phyloP scores from a whole-genome alignment of 176 grass and related monocot genomes.

The Oryza glaberrima region DNA sequence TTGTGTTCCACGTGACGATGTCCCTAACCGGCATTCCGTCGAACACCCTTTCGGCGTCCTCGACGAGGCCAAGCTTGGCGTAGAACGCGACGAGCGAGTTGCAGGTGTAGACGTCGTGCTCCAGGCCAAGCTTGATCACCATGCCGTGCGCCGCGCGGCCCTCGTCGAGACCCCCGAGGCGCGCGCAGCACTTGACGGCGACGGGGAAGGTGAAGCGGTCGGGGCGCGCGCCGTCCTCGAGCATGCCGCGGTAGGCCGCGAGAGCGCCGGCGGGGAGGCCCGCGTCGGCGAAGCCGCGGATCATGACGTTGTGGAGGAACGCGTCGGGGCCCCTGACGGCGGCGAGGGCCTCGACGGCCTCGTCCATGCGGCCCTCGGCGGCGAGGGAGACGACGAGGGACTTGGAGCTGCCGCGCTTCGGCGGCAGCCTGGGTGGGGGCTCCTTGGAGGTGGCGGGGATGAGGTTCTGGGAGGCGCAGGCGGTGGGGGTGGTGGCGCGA shows the following conservation, averaged over 20 bases:
- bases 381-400: conserved; percentile 51
- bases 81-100: conserved; percentile 80
- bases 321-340: conserved; percentile 39
- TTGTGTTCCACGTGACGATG: conserved; percentile 79
- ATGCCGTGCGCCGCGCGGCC: conserved; percentile 59
- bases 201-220: conserved; percentile 83
- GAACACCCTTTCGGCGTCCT: conserved; percentile 72
- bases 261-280: conserved; percentile 54
- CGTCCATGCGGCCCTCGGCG: conserved; percentile 60
- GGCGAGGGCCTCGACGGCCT: conserved; percentile 54
- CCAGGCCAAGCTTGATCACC: conserved; percentile 63
- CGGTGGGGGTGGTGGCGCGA: conserved; percentile 30
- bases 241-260: conserved; percentile 61
- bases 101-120: conserved; percentile 57
- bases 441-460: conserved; percentile 36
- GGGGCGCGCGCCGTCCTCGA: conserved; percentile 43
- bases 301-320: conserved; percentile 84
- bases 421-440: conserved; percentile 29
- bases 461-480: conserved; percentile 23
- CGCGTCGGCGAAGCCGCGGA: conserved; percentile 67
- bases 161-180: neutral
- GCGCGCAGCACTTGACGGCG: conserved; percentile 70
- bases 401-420: conserved; percentile 12
- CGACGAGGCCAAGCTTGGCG: conserved; percentile 59
- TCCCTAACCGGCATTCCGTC: conserved; percentile 74